Conservation (phyloP, 2,329 filamentous ascomycete species). For the Fusarium beomiforme region DNA sequence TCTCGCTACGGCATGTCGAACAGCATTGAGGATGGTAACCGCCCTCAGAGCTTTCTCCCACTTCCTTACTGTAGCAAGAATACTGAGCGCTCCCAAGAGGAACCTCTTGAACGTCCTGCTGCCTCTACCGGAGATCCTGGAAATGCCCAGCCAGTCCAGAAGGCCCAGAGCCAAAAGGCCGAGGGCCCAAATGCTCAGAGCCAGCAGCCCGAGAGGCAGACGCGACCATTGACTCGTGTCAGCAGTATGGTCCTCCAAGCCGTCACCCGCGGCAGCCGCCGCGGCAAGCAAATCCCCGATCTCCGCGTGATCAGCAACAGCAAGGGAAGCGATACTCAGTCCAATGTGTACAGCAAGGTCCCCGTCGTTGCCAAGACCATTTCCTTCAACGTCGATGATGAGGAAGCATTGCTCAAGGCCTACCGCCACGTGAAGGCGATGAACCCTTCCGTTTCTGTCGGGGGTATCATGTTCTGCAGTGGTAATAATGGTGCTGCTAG, state of each 20-base stretch:
- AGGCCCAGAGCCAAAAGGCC: not conserved
- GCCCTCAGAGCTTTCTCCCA: not conserved
- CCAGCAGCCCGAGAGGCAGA: not conserved
- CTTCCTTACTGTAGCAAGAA: rapidly evolving
- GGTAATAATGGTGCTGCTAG: not conserved
- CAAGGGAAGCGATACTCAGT: not conserved
- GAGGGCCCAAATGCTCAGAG: too few relatives aligned
- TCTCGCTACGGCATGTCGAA: not conserved
- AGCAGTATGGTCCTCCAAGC: slow-evolving; percentile 10
- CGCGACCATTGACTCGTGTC: slow-evolving; percentile 1
- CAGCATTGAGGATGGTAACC: too few relatives aligned
- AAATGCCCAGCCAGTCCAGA: not conserved
- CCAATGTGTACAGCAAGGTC: slow-evolving; percentile 14
- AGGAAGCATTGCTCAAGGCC: slow-evolving; percentile 6
- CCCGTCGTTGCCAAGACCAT: not conserved
- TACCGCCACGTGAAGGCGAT: slow-evolving; percentile 19
- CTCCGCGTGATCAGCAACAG: slow-evolving; percentile 17
- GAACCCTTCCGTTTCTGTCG: slow-evolving; percentile 4
- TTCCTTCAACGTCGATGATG: slow-evolving; percentile 7
- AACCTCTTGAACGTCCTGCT: not conserved
- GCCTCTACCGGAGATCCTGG: not conserved
- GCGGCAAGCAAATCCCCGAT: not conserved
- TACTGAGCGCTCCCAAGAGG: not conserved
- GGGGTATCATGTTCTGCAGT: slow-evolving; percentile 16
- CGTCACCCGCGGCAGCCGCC: not conserved